phyloP scores from a whole-genome alignment of 805 yeast genomes.

The Zygosaccharomyces lentus region DNA sequence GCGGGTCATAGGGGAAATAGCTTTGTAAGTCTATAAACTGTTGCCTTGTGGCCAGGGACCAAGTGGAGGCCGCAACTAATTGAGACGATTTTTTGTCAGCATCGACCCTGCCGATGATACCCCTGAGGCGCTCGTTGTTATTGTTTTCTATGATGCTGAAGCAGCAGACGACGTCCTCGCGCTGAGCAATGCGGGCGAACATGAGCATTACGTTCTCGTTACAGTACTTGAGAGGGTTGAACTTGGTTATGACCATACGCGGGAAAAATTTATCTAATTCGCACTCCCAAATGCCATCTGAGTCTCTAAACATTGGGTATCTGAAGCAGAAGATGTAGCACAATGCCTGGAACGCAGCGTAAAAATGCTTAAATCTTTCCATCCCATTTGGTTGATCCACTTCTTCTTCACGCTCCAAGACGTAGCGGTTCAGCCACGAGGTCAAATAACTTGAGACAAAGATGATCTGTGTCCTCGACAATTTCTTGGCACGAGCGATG shows the following conservation, averaged over 20 bases:
- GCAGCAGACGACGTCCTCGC: slow-evolving; percentile 86
- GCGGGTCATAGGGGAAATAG: slow-evolving; percentile 95
- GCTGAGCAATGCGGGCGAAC: slow-evolving; percentile 89
- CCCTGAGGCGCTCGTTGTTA: slow-evolving; percentile 47
- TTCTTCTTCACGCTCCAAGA: slow-evolving; percentile 81
- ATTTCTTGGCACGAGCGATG: slow-evolving; percentile 76
- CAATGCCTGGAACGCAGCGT: slow-evolving; percentile 86
- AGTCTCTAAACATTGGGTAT: slow-evolving; percentile 51
- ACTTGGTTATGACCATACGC: slow-evolving; percentile 75
- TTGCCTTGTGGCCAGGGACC: slow-evolving; percentile 56
- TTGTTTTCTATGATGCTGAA: slow-evolving; percentile 89
- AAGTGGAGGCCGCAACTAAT: slow-evolving; percentile 26
- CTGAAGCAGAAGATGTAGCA: slow-evolving; percentile 90
- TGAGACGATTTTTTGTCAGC: slow-evolving; percentile 17
- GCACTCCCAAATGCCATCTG: slow-evolving; percentile 62
- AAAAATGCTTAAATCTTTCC: slow-evolving; percentile 86
- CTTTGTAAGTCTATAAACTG: slow-evolving; percentile 87
- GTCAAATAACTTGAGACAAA: slow-evolving; percentile 79
- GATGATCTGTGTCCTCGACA: slow-evolving; percentile 67
- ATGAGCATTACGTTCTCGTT: slow-evolving; percentile 90
- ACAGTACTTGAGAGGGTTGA: slow-evolving; percentile 90
- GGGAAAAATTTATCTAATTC: slow-evolving; percentile 82
- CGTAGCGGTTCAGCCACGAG: slow-evolving; percentile 78
- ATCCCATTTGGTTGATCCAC: slow-evolving; percentile 65
- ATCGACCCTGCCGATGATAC: slow-evolving; percentile 38